Base-by-base conservation (phyloP, 257 asterid genomes). In the Gentiana dahurica region DNA sequence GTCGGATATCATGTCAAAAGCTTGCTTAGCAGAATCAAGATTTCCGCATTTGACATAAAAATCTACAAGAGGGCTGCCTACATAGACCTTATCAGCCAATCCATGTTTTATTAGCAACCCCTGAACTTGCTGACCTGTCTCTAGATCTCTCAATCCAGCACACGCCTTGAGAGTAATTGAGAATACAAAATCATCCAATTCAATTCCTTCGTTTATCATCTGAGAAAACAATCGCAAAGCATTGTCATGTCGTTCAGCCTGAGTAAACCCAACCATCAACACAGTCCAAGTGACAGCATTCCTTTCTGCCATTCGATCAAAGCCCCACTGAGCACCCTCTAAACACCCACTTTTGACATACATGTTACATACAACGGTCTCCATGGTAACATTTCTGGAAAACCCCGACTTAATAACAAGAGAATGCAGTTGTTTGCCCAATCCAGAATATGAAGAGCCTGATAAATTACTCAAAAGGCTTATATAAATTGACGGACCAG, bases 31-130 rank as follows among this genome's bases (percentile, higher is more conserved):
- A 2, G 72, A 73, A 38, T 70, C 87, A 9, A 77, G 61, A 51
- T 58, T 65, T 34, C 73, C 70, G 36, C 75, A 65, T 62, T 81
- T 81, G 0, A 75, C 80, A 37, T 81, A 81, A 49, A 80, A 75
- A 49, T 80, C 81, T 60, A 80, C 87, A 6, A 80, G 76, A 47
- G 87, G 84, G 1, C 78, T 77, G 35, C 82, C 87, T 8, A 77
- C 80, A 1, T 76, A 67, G 48, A 75, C 87, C 65, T 65, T 75
- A 33, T 51, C 58, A 51, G 70, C 75, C 65, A 75, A 33, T 38
- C 84, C 80, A 38, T 59, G 78, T 53, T 77, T 81, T 24, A 61
- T 55, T 3, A 72, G 67, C 68, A 60, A 56, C 13, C 68, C 73
- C 38, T 81, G 82, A 60, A 72, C 65, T 55, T 71, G 84, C 74